phyloP scores from a whole-genome alignment of 2,329 filamentous ascomycete species.

The Raffaelea arxii region DNA sequence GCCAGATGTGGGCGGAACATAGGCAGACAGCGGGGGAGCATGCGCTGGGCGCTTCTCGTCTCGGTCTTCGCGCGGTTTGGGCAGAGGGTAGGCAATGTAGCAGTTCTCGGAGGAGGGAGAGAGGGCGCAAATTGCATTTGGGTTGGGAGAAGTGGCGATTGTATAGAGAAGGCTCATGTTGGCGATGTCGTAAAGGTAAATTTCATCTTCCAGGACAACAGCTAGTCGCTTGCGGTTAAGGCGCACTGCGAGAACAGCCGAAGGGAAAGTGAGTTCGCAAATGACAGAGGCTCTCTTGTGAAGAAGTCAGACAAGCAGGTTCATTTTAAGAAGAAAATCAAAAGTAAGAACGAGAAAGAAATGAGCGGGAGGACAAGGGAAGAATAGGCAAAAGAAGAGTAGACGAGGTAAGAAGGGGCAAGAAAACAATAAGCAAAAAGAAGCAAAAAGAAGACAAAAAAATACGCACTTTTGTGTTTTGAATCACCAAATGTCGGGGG shows the following conservation, averaged over 20 bases:
- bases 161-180: slow-evolving; percentile 95
- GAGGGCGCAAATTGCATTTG: slow-evolving; percentile 80
- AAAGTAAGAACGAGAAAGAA: too few relatives aligned
- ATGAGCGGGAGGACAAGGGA: too few relatives aligned
- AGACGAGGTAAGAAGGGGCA: too few relatives aligned
- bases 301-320: too few relatives aligned
- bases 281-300: slow-evolving; percentile 64
- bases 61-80: slow-evolving; percentile 56
- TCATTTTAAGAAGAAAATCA: too few relatives aligned
- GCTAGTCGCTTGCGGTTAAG: slow-evolving; percentile 90
- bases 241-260: slow-evolving; percentile 87
- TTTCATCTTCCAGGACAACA: slow-evolving; percentile 89
- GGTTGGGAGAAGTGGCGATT: slow-evolving; percentile 89
- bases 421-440: background rate
- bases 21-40: slow-evolving; percentile 70
- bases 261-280: slow-evolving; percentile 96
- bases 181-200: slow-evolving; percentile 97
- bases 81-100: slow-evolving; percentile 88
- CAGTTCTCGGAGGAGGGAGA: slow-evolving; percentile 93
- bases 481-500: slow-evolving; percentile 84
- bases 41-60: slow-evolving; percentile 60
- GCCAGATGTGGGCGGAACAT: slow-evolving; percentile 75
- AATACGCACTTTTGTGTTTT: slow-evolving; percentile 97
- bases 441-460: background rate
- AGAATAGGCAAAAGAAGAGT: too few relatives aligned